Evolutionary conservation across 192 early-diverging fungal species (phyloP).

Genomic region (Chytriomyces sp.): DNA sequence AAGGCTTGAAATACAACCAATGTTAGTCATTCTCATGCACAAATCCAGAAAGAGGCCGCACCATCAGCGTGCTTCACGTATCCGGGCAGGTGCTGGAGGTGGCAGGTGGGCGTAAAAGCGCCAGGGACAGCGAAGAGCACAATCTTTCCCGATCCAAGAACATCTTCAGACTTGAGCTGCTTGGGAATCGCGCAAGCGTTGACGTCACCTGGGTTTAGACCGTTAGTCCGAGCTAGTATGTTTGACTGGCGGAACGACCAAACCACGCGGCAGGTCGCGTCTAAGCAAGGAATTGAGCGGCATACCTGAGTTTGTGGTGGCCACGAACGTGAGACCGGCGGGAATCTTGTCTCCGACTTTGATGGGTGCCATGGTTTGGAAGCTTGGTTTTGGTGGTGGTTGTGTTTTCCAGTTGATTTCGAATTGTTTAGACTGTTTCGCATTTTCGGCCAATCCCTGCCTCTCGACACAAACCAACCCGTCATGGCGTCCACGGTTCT

Average conservation of each 20-base stretch:
- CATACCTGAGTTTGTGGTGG: slow-evolving; percentile 11
- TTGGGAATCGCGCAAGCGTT: slow-evolving; percentile 30
- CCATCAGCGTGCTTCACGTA: slow-evolving; percentile 54
- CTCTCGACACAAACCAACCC: no score
- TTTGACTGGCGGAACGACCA: background rate
- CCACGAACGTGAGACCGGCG: background rate
- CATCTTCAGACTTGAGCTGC: slow-evolving; percentile 30
- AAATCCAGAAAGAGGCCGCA: no score
- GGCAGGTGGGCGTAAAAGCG: slow-evolving; percentile 72
- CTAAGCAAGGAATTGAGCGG: no score
- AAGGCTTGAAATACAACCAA: slow-evolving; percentile 36
- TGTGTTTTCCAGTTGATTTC: no score
- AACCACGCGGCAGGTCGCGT: no score
- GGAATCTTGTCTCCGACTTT: slow-evolving; percentile 31
- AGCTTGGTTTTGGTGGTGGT: no score
- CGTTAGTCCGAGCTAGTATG: background rate
- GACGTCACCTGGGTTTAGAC: slow-evolving; percentile 7
- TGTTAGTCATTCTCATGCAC: no score
- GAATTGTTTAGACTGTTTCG: no score
- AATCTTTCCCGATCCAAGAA: slow-evolving; percentile 61
- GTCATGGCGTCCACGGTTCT: no score
- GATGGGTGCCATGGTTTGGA: slow-evolving; percentile 8
- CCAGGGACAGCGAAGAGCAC: slow-evolving; percentile 71
- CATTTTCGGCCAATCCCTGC: no score
- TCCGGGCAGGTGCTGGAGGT: slow-evolving; percentile 67